Percentiles rank a stretch among this genome's conserved stretches.
Conservation (phyloP, 108 stramenopile genomes). For the Aurantiochytrium sp. region DNA sequence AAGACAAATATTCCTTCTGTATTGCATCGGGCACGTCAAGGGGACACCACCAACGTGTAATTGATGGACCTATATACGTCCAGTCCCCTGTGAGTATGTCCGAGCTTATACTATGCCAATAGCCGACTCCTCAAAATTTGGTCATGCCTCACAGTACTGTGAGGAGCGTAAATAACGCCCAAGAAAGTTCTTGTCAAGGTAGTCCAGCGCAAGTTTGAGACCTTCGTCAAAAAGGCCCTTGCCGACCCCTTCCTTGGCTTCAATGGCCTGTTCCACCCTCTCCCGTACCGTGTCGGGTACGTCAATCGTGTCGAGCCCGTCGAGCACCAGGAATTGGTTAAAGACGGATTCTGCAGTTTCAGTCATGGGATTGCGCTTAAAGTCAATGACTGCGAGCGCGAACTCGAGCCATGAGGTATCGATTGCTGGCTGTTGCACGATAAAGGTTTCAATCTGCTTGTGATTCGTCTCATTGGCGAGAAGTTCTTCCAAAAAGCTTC, state of each 20-base stretch:
- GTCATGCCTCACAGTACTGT: neutral
- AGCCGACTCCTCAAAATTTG: too few species aligned
- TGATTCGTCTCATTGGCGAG: neutral
- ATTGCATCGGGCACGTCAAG: too few species aligned
- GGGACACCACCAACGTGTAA: too few species aligned
- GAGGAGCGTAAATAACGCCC: neutral
- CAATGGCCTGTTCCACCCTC: neutral
- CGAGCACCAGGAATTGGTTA: neutral
- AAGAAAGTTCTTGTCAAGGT: neutral
- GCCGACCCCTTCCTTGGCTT: neutral
- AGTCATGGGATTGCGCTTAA: neutral
- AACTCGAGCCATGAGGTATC: neutral
- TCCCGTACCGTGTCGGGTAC: neutral
- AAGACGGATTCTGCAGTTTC: neutral
- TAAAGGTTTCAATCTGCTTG: neutral
- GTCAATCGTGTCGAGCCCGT: neutral
- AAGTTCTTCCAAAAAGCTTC: constrained; percentile 15
- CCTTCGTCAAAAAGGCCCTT: neutral
- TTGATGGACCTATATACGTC: too few species aligned
- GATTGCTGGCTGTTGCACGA: neutral
- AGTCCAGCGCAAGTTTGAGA: neutral
- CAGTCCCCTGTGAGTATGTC: too few species aligned
- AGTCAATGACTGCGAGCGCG: neutral
- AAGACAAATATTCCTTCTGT: too few species aligned
- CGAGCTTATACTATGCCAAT: too few species aligned